phyloP scores from a whole-genome alignment of 306 rosid genomes.

The Begonia masoniana region DNA sequence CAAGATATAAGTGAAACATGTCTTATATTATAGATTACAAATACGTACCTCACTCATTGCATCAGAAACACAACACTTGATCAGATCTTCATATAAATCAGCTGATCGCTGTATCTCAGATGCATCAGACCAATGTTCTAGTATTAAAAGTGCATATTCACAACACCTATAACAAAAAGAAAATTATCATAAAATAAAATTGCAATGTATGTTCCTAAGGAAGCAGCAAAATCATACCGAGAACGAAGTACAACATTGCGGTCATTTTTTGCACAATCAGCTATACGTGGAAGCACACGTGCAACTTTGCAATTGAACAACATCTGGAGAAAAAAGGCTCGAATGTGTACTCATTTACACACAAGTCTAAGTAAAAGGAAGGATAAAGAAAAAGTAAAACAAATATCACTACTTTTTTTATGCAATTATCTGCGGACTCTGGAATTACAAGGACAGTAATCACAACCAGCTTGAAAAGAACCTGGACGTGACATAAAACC shows the following conservation, averaged over 20 bases:
- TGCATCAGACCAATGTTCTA: slow-evolving; percentile 97
- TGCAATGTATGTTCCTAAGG: neutral
- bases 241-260: slow-evolving; percentile 93
- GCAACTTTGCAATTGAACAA: slow-evolving; percentile 88
- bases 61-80: slow-evolving; percentile 89
- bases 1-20: too few relatives aligned
- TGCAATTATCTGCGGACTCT: slow-evolving; percentile 97
- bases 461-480: slow-evolving; percentile 97
- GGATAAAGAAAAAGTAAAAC: slow-evolving; percentile 4
- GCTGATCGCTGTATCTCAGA: slow-evolving; percentile 89
- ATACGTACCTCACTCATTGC: slow-evolving; percentile 94
- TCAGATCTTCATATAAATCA: slow-evolving; percentile 80
- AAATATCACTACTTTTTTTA: slow-evolving; percentile 64
- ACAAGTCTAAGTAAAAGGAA: neutral
- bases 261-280: slow-evolving; percentile 86
- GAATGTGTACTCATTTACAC: slow-evolving; percentile 11
- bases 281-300: slow-evolving; percentile 82
- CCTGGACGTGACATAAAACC: slow-evolving; percentile 46
- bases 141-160: slow-evolving; percentile 86
- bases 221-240: slow-evolving; percentile 38
- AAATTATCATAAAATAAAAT: slow-evolving; percentile 6
- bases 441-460: slow-evolving; percentile 99
- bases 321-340: slow-evolving; percentile 41
- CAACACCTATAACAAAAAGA: slow-evolving; percentile 58
- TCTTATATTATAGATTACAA: too few relatives aligned